A percentile compares a stretch with the other conserved stretches of the same genome.
Conservation (phyloP, 148 eudicot species). For the Suaeda aralocaspica region DNA sequence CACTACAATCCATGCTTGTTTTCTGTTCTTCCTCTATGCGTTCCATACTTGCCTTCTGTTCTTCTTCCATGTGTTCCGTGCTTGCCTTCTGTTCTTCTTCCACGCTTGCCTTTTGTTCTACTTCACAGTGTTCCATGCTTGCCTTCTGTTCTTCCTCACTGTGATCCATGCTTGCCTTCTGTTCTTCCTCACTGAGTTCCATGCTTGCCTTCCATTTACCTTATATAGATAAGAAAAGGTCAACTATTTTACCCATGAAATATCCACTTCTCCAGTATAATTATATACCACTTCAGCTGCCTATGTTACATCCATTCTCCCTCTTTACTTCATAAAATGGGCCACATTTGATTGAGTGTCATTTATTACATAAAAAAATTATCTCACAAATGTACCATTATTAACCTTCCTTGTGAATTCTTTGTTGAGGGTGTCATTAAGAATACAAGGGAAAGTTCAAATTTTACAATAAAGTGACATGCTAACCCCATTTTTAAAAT, state of each 20-base stretch:
- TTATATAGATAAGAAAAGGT: slow-evolving; percentile 18
- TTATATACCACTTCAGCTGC: neutral
- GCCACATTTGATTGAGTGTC: too few relatives aligned
- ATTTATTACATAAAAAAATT: too few relatives aligned
- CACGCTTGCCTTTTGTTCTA: slow-evolving; percentile 34
- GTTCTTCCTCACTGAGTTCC: slow-evolving; percentile 45
- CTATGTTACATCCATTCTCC: too few relatives aligned
- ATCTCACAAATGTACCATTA: too few relatives aligned
- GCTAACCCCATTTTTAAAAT: too few relatives aligned
- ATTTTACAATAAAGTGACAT: neutral
- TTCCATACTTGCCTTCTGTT: slow-evolving; percentile 47
- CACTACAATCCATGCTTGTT: slow-evolving; percentile 34
- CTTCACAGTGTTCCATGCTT: slow-evolving; percentile 32
- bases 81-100: slow-evolving; percentile 55
- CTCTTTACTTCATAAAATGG: too few relatives aligned
- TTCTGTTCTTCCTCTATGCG: too few relatives aligned
- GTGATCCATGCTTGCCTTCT: slow-evolving; percentile 39
- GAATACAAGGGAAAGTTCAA: too few relatives aligned
- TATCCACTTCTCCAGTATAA: neutral
- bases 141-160: slow-evolving; percentile 65
- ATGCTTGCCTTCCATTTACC: slow-evolving; percentile 50
- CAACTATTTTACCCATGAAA: neutral
- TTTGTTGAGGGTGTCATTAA: too few relatives aligned
- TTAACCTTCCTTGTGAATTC: too few relatives aligned
- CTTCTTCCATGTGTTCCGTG: too few relatives aligned